Conservation (phyloP, 176 grass and related monocot genomes). For the Phragmites australis region DNA sequence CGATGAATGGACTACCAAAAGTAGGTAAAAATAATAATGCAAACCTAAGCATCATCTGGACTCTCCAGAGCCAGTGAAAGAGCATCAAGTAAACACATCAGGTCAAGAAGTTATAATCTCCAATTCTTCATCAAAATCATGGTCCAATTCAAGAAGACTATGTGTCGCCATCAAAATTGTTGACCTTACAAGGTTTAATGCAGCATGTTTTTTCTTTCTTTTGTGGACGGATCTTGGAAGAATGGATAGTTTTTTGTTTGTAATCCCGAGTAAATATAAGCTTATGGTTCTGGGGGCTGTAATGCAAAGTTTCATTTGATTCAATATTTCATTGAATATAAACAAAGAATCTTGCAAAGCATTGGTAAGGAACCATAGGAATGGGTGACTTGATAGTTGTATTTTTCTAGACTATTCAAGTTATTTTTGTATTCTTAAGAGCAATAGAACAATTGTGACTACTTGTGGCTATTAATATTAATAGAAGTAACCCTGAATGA, state of each 20-base stretch:
- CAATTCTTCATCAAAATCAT: not conserved
- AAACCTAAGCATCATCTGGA: no score
- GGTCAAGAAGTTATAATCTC: not conserved
- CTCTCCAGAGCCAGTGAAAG: not conserved
- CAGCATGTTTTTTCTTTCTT: no score
- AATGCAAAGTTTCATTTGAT: not conserved
- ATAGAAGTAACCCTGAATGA: not conserved
- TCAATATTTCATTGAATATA: slow-evolving; percentile 12
- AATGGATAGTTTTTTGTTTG: not conserved
- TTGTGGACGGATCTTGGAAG: not conserved
- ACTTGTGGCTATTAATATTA: not conserved
- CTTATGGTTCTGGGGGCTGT: not conserved
- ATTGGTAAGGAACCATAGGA: not conserved
- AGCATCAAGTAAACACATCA: not conserved
- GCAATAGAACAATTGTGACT: no score
- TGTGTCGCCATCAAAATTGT: no score
- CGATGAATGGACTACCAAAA: no score
- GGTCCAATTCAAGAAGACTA: no score
- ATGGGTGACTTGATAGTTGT: not conserved
- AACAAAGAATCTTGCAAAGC: slow-evolving; percentile 16
- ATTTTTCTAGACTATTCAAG: not conserved
- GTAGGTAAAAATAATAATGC: no score
- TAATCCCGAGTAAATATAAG: not conserved
- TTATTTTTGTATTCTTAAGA: not conserved
- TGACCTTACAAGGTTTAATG: no score